phyloP scores from a whole-genome alignment of 305 asterid species.

The Fraxinus sp. region DNA sequence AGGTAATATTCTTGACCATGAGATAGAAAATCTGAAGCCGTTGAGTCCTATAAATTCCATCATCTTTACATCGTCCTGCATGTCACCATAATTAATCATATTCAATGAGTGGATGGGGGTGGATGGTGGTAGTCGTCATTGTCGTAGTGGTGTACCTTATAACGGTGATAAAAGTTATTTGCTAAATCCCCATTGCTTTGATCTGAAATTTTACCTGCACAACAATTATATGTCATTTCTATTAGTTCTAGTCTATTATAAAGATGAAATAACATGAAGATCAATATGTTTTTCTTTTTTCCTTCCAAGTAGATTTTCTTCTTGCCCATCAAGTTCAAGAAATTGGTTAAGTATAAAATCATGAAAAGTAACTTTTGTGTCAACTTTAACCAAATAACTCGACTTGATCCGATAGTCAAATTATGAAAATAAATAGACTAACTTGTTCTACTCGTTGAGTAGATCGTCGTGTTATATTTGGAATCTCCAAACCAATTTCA shows the following conservation, averaged over 20 bases:
- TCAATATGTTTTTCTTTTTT: neutral
- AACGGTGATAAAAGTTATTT: slow-evolving; percentile 38
- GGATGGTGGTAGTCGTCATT: neutral
- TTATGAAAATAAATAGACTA: too few relatives aligned
- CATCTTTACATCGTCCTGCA: slow-evolving; percentile 46
- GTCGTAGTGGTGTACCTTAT: slow-evolving; percentile 31
- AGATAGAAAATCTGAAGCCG: slow-evolving; percentile 53
- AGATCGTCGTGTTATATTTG: too few relatives aligned
- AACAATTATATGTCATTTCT: neutral
- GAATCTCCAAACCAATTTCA: too few relatives aligned
- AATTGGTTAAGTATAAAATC: too few relatives aligned
- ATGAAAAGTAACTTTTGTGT: too few relatives aligned
- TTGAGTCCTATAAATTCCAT: slow-evolving; percentile 44
- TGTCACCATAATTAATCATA: neutral
- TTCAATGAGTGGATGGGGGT: neutral
- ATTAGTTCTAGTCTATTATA: neutral
- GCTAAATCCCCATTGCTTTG: slow-evolving; percentile 48
- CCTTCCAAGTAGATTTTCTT: too few relatives aligned
- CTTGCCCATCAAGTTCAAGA: too few relatives aligned
- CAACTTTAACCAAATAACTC: too few relatives aligned
- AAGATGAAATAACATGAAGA: neutral
- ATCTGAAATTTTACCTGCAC: slow-evolving; percentile 41
- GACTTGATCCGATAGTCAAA: too few relatives aligned
- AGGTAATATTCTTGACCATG: slow-evolving; percentile 57
- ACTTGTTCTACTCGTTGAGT: too few relatives aligned